Conservation (phyloP, 305 asterid genomes). For the Fraxinus greggii region DNA sequence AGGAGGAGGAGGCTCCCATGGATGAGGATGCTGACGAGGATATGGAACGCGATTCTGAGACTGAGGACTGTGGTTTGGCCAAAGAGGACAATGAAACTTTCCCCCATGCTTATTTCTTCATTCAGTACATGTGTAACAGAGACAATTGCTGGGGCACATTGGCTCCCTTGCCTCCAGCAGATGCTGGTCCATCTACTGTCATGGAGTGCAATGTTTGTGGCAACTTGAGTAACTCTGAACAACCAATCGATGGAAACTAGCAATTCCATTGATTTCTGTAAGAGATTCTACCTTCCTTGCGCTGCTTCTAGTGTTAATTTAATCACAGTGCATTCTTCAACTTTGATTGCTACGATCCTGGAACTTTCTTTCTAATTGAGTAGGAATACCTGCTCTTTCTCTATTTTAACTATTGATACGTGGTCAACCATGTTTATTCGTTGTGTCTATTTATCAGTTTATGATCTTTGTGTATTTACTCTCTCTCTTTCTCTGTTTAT, state of each 20-base stretch:
- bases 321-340: background rate
- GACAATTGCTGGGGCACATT: slow-evolving; percentile 84
- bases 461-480: background rate
- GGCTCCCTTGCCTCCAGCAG: slow-evolving; percentile 75
- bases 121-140: slow-evolving; percentile 66
- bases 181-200: slow-evolving; percentile 34
- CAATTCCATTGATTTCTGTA: slow-evolving; percentile 21
- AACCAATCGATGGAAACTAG: slow-evolving; percentile 25
- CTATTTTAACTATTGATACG: slow-evolving; percentile 4
- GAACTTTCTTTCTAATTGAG: background rate
- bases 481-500: background rate
- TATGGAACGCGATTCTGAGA: slow-evolving; percentile 32
- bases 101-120: slow-evolving; percentile 83
- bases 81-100: slow-evolving; percentile 49
- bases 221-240: slow-evolving; percentile 48
- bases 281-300: background rate
- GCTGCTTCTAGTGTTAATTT: background rate
- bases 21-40: slow-evolving; percentile 45
- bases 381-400: background rate
- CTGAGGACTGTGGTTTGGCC: slow-evolving; percentile 27
- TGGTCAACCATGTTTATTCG: background rate
- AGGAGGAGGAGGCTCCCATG: slow-evolving; percentile 44
- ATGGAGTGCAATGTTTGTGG: slow-evolving; percentile 93
- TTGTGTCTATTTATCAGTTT: background rate
- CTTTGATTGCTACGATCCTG: background rate